Evolutionary conservation across 73 alveolate species (phyloP).

Genomic region (Stentor coeruleus): DNA sequence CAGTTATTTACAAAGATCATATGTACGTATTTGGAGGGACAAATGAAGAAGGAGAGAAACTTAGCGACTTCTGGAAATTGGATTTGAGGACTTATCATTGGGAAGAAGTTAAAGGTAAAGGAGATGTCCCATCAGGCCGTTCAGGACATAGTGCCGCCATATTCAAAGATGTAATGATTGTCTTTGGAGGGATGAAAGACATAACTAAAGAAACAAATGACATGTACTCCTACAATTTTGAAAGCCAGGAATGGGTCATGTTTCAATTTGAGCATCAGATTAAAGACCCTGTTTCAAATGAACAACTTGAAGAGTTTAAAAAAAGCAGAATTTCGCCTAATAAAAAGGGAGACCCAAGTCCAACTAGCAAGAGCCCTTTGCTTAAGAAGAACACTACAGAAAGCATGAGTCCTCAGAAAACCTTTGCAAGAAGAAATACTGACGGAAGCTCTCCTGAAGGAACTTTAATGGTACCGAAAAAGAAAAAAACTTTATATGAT

Average conservation of each 20-base stretch:
- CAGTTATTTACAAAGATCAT: constrained; percentile 53
- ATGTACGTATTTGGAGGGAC: constrained; percentile 51
- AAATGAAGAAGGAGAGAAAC: constrained; percentile 62
- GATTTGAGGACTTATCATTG: constrained; percentile 36
- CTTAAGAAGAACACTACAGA: no score
- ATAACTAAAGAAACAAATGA: constrained; percentile 62
- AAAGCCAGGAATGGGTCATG: constrained; percentile 29
- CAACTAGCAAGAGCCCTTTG: constrained; percentile 4
- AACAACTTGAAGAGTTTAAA: constrained; percentile 20
- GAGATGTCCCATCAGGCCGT: constrained; percentile 45
- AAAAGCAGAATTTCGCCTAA: background rate
- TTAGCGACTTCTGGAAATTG: constrained; percentile 37
- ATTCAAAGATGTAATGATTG: constrained; percentile 46
- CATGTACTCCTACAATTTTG: constrained; percentile 32
- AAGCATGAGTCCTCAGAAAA: constrained; percentile 2
- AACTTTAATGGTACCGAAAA: background rate
- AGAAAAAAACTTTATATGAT: constrained; percentile 18
- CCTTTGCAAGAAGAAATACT: background rate
- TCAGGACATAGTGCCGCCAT: constrained; percentile 84
- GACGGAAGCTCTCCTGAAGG: background rate
- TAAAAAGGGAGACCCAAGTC: background rate
- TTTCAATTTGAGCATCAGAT: constrained; percentile 35
- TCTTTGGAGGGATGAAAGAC: constrained; percentile 71
- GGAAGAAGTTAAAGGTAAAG: constrained; percentile 26
- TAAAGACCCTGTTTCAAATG: constrained; percentile 6